These are phyloP conservation scores for Diaporthe sp. DNA, from an alignment of 2,329 filamentous ascomycete species.

Conservation along the genomic window DNA sequence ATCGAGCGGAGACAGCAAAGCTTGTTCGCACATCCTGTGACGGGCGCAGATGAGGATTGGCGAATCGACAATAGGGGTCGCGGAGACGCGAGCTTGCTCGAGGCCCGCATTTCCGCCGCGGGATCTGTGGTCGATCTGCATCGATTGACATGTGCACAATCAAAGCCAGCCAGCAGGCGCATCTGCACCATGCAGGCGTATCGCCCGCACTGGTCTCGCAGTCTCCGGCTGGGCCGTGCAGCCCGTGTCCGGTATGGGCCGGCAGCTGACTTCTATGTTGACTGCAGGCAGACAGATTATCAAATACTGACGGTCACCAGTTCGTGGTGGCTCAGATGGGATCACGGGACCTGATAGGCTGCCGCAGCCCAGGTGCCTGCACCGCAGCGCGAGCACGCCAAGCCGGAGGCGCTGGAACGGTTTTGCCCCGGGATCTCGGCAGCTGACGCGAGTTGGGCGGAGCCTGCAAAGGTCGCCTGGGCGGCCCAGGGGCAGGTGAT, in stretches of 20 bases:
- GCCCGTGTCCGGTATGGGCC: neutral
- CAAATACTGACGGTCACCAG: slow-evolving; percentile 15
- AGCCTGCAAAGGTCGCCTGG: slow-evolving; percentile 23
- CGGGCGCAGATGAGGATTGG: slow-evolving; percentile 9
- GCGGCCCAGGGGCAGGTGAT: neutral
- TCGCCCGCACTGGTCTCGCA: neutral
- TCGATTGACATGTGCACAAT: neutral
- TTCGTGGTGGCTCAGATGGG: slow-evolving; percentile 15
- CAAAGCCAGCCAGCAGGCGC: neutral
- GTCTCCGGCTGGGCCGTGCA: neutral
- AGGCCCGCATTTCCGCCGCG: neutral
- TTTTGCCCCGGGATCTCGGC: slow-evolving; percentile 20
- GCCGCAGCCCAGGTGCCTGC: neutral
- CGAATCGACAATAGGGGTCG: neutral
- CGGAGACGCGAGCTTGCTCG: neutral
- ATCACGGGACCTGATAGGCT: neutral
- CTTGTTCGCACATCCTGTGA: neutral
- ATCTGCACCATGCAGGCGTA: neutral
- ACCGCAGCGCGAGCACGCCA: slow-evolving; percentile 18
- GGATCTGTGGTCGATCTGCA: neutral
- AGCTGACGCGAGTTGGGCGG: slow-evolving; percentile 33
- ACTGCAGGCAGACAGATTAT: neutral
- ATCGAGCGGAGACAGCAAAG: neutral
- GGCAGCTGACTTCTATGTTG: neutral
- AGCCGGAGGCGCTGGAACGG: slow-evolving; percentile 25